These are phyloP conservation scores for Strobilomyces confusus DNA, from an alignment of 768 basidiomycete genomes.

Conservation along the genomic window DNA sequence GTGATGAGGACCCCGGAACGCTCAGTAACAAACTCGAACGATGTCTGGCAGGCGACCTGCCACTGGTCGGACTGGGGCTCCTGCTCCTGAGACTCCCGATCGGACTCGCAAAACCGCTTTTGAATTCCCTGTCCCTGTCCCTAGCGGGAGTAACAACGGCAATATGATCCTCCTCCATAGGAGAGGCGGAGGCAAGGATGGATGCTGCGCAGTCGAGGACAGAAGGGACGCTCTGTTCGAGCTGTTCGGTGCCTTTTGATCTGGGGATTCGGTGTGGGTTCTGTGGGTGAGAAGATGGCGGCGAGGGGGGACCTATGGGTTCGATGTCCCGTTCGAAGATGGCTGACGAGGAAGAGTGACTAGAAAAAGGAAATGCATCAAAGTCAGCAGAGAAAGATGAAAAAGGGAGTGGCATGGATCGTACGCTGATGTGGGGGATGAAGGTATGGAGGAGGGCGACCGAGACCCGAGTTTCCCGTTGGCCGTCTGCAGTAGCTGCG, in stretches of 20 bases:
- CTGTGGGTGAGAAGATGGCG: slow-evolving; percentile 34
- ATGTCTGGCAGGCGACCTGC: slow-evolving; percentile 32
- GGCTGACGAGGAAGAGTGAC: slow-evolving; percentile 77
- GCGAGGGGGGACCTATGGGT: slow-evolving; percentile 40
- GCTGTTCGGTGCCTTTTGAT: slow-evolving; percentile 65
- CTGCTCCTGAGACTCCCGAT: slow-evolving; percentile 60
- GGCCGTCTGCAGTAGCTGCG: slow-evolving; percentile 45
- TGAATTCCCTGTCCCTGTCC: slow-evolving; percentile 29
- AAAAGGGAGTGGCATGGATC: slow-evolving; percentile 24
- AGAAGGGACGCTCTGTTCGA: slow-evolving; percentile 79
- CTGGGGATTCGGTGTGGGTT: slow-evolving; percentile 76
- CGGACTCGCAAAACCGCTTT: slow-evolving; percentile 63
- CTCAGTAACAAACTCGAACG: slow-evolving; percentile 46
- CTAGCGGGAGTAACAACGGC: slow-evolving; percentile 56
- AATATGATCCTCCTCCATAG: slow-evolving; percentile 53
- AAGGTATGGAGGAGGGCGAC: slow-evolving; percentile 73
- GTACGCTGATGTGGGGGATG: slow-evolving; percentile 75
- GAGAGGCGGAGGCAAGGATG: slow-evolving; percentile 48
- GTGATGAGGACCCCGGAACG: slow-evolving; percentile 38
- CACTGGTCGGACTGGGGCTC: slow-evolving; percentile 58
- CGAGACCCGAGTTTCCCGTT: slow-evolving; percentile 51
- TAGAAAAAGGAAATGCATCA: slow-evolving; percentile 1
- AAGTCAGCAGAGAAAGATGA: slow-evolving; percentile 7
- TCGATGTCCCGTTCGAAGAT: slow-evolving; percentile 94
- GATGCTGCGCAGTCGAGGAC: slow-evolving; percentile 83